Base-by-base conservation (phyloP, 1,284 basidiomycete genomes). In the Gomphus bonarii region DNA sequence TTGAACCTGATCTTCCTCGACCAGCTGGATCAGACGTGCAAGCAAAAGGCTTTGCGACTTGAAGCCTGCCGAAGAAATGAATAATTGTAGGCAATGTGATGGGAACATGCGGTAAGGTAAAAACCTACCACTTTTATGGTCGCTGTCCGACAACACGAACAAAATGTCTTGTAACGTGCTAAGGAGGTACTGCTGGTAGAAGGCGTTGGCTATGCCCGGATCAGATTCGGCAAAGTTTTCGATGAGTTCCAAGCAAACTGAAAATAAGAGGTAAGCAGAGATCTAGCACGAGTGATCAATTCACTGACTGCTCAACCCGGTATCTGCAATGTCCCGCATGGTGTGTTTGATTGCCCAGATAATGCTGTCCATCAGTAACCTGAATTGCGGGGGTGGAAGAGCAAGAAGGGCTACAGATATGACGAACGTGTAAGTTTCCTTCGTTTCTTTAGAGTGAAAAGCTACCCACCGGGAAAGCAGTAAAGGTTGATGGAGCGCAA, bases 291-390 rank as follows among this genome's bases (percentile, higher is more conserved):
- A 30, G 11, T 12, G 14, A 42, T 48, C 12, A 16, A 28, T 54
- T 10, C 7, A 65, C 72, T 60, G 57, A 73, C 73, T 67, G 63
- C 71, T 73, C 50, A 79, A 62, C 55, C 80, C 80, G 38, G 73
- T 76, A 64, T 83, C 81, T 49, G 79, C 78, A 63, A 83, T 81
- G 65, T 82, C 80, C 58, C 80, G 71, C 77, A 80, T 80, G 30
- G 77, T 80, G 68, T 83, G 81, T 71, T 82, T 83, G 70, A 81
- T 79, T 5, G 79, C 80, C 80, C 80, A 83, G 30, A 81, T 75
- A 57, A 81, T 73, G 49, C 76, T 76, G 66, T 83, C 81, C 70
- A 82, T 80, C 58, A 78, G 72, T 54, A 82, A 71, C 69, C 81
- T 82, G 74, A 82, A 82, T 67, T 80, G 75, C 44, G 72, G 65